These are phyloP conservation scores for Raphanus sativus DNA, from an alignment of 345 rosid species.

Conservation along the genomic window DNA sequence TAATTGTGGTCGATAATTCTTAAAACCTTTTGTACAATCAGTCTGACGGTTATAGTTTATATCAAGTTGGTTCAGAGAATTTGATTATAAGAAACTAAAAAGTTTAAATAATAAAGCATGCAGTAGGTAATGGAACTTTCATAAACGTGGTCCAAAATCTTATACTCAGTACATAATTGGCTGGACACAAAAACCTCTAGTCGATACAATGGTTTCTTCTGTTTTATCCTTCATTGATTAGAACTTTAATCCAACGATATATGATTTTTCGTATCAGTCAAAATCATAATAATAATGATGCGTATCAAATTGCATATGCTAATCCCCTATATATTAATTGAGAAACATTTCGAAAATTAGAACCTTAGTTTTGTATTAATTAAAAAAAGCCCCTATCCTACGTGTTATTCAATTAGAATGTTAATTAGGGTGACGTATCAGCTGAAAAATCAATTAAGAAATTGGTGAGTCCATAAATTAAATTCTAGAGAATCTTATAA, in stretches of 20 bases:
- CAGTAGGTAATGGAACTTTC: slow-evolving; percentile 35
- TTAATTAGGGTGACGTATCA: no score
- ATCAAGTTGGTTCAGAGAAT: background rate
- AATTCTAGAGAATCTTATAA: no score
- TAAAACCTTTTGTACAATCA: background rate
- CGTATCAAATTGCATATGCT: background rate
- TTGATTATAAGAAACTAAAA: background rate
- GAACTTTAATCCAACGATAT: slow-evolving; percentile 17
- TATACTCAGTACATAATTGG: slow-evolving; percentile 36
- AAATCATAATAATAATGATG: background rate
- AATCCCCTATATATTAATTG: no score
- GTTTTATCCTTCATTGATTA: slow-evolving; percentile 24
- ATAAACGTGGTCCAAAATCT: slow-evolving; percentile 39
- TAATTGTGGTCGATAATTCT: background rate
- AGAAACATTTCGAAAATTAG: no score
- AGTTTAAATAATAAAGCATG: slow-evolving; percentile 10
- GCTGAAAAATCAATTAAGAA: no score
- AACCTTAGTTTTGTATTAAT: no score
- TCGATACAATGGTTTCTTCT: slow-evolving; percentile 32
- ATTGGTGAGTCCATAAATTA: no score
- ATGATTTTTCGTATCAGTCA: background rate
- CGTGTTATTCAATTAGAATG: no score
- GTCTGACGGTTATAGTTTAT: background rate
- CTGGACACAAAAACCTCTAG: slow-evolving; percentile 30
- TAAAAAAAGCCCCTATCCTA: no score